These are phyloP conservation scores for Trichosporon sp. DNA, from an alignment of 1,284 basidiomycete species.

Conservation along the genomic window DNA sequence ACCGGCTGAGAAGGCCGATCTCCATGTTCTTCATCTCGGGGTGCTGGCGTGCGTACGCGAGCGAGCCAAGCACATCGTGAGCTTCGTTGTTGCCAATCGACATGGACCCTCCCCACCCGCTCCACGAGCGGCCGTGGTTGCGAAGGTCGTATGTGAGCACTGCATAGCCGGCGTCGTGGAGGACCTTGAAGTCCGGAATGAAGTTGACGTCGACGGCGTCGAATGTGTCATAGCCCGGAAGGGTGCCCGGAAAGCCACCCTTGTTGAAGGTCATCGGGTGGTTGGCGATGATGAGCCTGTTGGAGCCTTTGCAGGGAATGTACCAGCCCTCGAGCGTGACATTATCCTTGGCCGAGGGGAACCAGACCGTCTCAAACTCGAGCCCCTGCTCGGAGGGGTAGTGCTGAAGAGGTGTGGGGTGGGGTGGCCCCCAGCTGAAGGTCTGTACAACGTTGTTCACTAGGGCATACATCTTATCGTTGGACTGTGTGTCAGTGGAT, in stretches of 20 bases:
- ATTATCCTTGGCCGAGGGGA: constrained; percentile 15
- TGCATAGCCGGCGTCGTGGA: constrained; percentile 18
- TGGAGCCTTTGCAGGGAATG: constrained; percentile 18
- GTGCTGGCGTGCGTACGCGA: neutral
- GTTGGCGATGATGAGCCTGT: constrained; percentile 22
- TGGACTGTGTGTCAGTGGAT: neutral
- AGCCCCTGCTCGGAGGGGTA: constrained; percentile 21
- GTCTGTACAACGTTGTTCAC: neutral
- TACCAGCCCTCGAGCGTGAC: constrained; percentile 23
- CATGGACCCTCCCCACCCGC: constrained; percentile 18
- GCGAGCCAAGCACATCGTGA: constrained; percentile 9
- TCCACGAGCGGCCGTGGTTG: constrained; percentile 21
- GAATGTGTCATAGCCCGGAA: neutral
- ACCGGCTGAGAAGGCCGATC: constrained; percentile 19
- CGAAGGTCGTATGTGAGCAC: constrained; percentile 23
- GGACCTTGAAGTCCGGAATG: constrained; percentile 22
- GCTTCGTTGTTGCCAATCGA: constrained; percentile 18
- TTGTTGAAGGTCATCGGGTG: constrained; percentile 28
- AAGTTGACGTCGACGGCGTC: constrained; percentile 23
- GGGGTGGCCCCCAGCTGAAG: neutral
- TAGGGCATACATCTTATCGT: neutral
- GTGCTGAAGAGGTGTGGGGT: constrained; percentile 10
- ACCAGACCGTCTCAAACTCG: constrained; percentile 20
- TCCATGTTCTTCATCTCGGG: constrained; percentile 15
- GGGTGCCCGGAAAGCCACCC: constrained; percentile 21